Conservation (phyloP, 1,284 basidiomycete species). For the Cutaneotrichosporon sp. region DNA sequence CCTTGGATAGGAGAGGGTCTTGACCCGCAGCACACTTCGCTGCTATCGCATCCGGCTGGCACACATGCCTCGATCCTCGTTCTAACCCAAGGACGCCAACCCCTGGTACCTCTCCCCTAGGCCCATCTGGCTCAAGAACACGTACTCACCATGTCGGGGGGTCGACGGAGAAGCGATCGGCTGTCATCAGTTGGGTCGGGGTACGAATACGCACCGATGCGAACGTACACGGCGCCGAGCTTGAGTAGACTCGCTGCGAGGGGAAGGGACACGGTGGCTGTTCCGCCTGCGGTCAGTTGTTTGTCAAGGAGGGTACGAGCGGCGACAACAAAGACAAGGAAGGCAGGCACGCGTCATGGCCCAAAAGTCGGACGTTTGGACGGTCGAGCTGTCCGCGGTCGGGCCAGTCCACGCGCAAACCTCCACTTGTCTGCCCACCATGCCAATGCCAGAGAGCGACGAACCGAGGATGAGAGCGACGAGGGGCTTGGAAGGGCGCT, state of each 20-base stretch:
- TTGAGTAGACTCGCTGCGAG: conserved; percentile 38
- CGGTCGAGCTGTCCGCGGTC: no score
- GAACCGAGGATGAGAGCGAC: conserved; percentile 73
- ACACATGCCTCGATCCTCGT: no score
- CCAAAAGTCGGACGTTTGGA: no score
- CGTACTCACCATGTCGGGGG: conserved; percentile 77
- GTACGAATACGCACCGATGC: conserved; percentile 57
- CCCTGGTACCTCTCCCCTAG: no score
- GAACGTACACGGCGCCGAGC: conserved; percentile 59
- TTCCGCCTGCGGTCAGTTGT: conserved; percentile 34
- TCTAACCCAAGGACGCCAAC: no score
- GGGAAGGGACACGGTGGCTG: conserved; percentile 39
- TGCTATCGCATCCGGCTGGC: no score
- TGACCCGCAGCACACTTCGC: no score
- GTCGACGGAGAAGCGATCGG: conserved; percentile 78
- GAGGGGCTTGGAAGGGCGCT: conserved; percentile 14
- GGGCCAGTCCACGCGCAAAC: no score
- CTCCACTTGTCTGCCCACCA: no score
- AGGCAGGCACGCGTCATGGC: background rate
- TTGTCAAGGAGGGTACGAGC: background rate
- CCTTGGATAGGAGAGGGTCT: no score
- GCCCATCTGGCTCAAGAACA: background rate
- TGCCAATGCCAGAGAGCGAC: conserved; percentile 30
- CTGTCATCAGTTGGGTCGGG: conserved; percentile 39
- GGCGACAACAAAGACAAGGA: conserved; percentile 9